phyloP scores from a whole-genome alignment of 2,329 filamentous ascomycete genomes.

The Aspergillus sclerotialis region DNA sequence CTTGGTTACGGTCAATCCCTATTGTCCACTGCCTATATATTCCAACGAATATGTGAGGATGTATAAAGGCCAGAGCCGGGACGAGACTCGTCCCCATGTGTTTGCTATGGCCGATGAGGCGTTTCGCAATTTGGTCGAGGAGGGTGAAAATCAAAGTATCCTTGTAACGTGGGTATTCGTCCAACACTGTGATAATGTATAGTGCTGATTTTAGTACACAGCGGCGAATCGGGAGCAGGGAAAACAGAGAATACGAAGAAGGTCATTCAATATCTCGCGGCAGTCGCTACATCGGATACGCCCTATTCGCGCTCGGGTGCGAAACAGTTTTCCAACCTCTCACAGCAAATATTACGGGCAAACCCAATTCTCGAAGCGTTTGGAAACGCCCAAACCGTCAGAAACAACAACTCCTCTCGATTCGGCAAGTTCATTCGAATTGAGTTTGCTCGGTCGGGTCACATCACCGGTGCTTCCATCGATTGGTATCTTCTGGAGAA shows the following conservation, averaged over 20 bases:
- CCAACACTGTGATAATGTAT: not conserved
- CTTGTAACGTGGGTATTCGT: conserved; percentile 63
- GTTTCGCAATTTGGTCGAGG: conserved; percentile 90
- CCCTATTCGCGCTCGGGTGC: conserved; percentile 53
- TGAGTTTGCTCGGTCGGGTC: conserved; percentile 79
- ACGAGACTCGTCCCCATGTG: conserved; percentile 95
- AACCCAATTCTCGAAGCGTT: conserved; percentile 98
- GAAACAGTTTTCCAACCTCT: conserved; percentile 73
- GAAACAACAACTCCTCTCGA: conserved; percentile 96
- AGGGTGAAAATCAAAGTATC: conserved; percentile 94
- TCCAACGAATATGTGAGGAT: conserved; percentile 95
- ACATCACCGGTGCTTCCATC: conserved; percentile 92
- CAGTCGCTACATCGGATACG: conserved; percentile 80
- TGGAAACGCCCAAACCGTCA: conserved; percentile 93
- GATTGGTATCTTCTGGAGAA: conserved; percentile 99
- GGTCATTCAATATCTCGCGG: conserved; percentile 95
- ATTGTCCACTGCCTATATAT: conserved; percentile 91
- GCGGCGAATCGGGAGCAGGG: conserved; percentile 90
- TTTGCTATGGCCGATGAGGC: conserved; percentile 97
- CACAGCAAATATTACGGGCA: conserved; percentile 89
- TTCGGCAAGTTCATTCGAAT: conserved; percentile 99
- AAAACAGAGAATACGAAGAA: conserved; percentile 99
- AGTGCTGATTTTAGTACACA: conserved; percentile 14
- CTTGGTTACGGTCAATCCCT: conserved; percentile 94
- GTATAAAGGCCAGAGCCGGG: conserved; percentile 85